A percentile compares a stretch with the other conserved stretches of the same genome.
Evolutionary conservation across 1,284 basidiomycete species (phyloP).

Genomic region (Cutaneotrichosporon cyanovorans): DNA sequence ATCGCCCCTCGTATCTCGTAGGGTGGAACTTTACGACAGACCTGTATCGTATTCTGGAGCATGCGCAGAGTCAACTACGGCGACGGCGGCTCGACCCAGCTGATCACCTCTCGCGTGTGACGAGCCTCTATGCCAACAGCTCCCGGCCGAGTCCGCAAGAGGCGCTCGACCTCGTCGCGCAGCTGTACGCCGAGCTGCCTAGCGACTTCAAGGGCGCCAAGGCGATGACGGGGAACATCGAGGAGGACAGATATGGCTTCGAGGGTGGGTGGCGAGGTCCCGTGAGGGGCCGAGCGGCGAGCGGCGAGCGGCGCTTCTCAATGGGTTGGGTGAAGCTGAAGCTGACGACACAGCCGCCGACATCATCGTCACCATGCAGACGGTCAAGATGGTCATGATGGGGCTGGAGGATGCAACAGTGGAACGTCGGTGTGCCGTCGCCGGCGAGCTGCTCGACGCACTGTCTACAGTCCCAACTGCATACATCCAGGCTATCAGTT

Average conservation of each 20-base stretch:
- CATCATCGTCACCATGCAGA: slow-evolving; percentile 41
- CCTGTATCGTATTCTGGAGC: slow-evolving; percentile 42
- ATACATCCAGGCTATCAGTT: slow-evolving; percentile 37
- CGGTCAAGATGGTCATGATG: slow-evolving; percentile 41
- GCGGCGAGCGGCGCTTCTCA: no score
- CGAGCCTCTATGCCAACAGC: slow-evolving; percentile 19
- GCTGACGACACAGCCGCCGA: slow-evolving; percentile 31
- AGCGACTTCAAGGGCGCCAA: slow-evolving; percentile 30
- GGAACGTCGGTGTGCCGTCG: slow-evolving; percentile 38
- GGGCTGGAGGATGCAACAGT: slow-evolving; percentile 34
- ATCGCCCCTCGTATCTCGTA: slow-evolving; percentile 24
- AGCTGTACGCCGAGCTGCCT: slow-evolving; percentile 32
- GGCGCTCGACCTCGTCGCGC: slow-evolving; percentile 27
- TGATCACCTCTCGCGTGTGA: slow-evolving; percentile 14
- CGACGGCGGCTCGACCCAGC: slow-evolving; percentile 9
- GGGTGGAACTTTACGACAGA: slow-evolving; percentile 43
- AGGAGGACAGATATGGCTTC: slow-evolving; percentile 36
- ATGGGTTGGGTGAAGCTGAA: neutral
- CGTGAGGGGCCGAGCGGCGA: no score
- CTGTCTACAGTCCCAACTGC: slow-evolving; percentile 36
- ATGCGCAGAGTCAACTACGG: slow-evolving; percentile 31
- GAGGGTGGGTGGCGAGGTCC: slow-evolving; percentile 35
- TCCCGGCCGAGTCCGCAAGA: slow-evolving; percentile 22
- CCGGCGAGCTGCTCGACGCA: slow-evolving; percentile 40
- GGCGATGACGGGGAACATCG: slow-evolving; percentile 33